Evolutionary conservation across 495 filamentous ascomycete genomes (phyloP).

Genomic region (Podospora pseudopauciseta): DNA sequence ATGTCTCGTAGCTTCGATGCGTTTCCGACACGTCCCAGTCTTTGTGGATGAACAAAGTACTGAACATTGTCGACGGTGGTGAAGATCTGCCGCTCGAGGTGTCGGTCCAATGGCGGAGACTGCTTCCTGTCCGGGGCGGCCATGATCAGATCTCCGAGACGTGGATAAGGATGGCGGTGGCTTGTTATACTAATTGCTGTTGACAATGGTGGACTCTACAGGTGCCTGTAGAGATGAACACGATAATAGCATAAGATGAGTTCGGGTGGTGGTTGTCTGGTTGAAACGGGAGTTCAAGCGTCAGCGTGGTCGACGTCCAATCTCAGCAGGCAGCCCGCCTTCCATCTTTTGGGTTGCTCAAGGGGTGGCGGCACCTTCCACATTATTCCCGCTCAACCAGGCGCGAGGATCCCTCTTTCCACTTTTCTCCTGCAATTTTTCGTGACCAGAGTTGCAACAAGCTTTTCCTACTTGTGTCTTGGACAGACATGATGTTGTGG

Average conservation of each 20-base stretch:
- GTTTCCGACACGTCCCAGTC: background rate
- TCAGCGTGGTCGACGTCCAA: background rate
- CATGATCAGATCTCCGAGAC: background rate
- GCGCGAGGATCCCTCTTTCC: background rate
- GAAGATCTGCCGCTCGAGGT: background rate
- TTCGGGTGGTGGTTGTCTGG: background rate
- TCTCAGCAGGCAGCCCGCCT: background rate
- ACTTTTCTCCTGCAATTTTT: background rate
- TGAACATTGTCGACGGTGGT: background rate
- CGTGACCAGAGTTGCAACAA: background rate
- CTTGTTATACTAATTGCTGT: background rate
- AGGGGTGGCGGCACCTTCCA: background rate
- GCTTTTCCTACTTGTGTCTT: background rate
- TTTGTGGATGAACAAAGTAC: background rate
- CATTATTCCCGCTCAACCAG: background rate
- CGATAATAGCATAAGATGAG: background rate
- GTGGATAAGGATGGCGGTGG: background rate
- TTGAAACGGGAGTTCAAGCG: background rate
- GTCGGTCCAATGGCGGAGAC: background rate
- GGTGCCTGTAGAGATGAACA: background rate
- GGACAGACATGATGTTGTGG: background rate
- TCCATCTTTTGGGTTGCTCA: background rate
- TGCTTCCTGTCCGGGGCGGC: background rate
- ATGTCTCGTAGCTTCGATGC: background rate
- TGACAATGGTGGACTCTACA: background rate